Evolutionary conservation across 768 basidiomycete species (phyloP).

Genomic region (Coprinellus aureogranulatus): DNA sequence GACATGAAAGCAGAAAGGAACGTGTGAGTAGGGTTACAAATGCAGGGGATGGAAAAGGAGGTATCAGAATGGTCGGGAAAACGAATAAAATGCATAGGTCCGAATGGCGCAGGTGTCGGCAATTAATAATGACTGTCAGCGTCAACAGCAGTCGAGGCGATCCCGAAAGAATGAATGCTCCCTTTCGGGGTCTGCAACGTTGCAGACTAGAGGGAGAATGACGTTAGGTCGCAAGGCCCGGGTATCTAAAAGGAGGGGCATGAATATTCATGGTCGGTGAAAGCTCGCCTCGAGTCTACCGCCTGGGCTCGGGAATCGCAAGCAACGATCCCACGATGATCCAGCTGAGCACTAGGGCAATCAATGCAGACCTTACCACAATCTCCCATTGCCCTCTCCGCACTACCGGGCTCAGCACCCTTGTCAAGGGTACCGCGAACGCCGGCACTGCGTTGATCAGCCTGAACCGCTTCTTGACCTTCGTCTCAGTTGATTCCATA

Average conservation of each 20-base stretch:
- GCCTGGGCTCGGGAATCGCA: conserved; percentile 34
- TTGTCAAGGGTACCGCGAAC: conserved; percentile 68
- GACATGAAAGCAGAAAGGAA: too few species aligned
- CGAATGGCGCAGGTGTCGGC: too few species aligned
- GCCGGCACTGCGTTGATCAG: conserved; percentile 60
- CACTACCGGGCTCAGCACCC: conserved; percentile 65
- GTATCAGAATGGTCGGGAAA: too few species aligned
- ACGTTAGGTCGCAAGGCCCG: background rate
- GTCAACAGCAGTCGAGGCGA: too few species aligned
- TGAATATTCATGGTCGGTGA: background rate
- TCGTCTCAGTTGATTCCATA: conserved; percentile 6
- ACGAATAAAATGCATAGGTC: too few species aligned
- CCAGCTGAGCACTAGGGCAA: conserved; percentile 48
- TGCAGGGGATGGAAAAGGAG: too few species aligned
- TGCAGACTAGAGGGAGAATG: background rate
- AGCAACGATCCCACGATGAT: conserved; percentile 38
- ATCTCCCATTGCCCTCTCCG: conserved; percentile 86
- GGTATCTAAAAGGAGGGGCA: background rate
- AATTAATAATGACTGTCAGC: too few species aligned
- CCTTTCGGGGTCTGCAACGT: too few species aligned
- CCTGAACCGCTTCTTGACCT: conserved; percentile 41
- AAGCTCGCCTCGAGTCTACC: conserved; percentile 1
- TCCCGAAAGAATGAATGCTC: too few species aligned
- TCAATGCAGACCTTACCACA: conserved; percentile 55
- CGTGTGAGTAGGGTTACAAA: too few species aligned